Percentiles rank a stretch among this genome's conserved stretches.
phyloP scores from a whole-genome alignment of 805 yeast species.

The Kodamaea hsintzibuensis region DNA sequence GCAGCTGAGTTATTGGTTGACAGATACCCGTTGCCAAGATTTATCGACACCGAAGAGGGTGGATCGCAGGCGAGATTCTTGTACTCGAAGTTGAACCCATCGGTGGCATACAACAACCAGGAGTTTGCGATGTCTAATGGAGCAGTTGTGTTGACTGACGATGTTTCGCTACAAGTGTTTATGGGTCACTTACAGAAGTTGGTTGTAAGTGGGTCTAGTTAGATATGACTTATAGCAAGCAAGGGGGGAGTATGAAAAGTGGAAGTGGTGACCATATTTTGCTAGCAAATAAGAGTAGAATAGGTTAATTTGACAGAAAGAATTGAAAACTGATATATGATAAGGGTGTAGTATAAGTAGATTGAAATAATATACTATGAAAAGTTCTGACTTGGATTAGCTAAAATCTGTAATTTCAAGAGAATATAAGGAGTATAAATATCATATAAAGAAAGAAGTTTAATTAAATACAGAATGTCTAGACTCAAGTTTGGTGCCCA shows the following conservation, averaged over 20 bases:
- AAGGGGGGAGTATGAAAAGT: background rate
- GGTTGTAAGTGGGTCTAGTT: conserved; percentile 59
- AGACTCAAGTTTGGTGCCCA: background rate
- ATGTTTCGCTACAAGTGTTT: conserved; percentile 90
- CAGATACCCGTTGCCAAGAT: conserved; percentile 96
- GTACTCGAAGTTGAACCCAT: conserved; percentile 92
- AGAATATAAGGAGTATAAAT: background rate
- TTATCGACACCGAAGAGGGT: conserved; percentile 96
- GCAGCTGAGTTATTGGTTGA: conserved; percentile 90
- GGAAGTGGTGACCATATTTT: too few relatives aligned
- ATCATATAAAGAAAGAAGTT: background rate
- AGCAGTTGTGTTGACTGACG: conserved; percentile 93
- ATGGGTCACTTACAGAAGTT: conserved; percentile 92
- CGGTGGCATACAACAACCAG: conserved; percentile 72
- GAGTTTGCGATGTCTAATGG: conserved; percentile 48
- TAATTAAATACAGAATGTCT: background rate
- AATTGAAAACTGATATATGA: background rate
- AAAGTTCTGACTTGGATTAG: too few relatives aligned
- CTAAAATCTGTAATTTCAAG: too few relatives aligned
- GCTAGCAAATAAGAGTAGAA: too few relatives aligned
- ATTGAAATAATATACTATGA: too few relatives aligned
- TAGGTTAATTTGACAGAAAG: background rate
- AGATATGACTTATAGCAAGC: conserved; percentile 6
- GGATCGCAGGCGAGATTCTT: conserved; percentile 98
- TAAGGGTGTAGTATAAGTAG: background rate